phyloP scores from a whole-genome alignment of 2,329 filamentous ascomycete genomes.

The Xylaria sp. region DNA sequence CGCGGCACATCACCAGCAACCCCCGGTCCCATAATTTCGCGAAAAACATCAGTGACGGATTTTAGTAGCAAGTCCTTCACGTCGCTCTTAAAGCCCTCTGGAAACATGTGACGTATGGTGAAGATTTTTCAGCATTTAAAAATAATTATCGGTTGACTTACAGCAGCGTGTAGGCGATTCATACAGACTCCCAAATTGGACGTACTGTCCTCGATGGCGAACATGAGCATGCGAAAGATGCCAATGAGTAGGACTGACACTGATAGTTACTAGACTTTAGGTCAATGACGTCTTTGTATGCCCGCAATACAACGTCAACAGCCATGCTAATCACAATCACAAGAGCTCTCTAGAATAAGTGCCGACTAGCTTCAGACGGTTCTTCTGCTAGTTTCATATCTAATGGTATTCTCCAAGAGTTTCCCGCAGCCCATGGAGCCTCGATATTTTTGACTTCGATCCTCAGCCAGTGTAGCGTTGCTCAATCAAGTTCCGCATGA shows the following conservation, averaged over 20 bases:
- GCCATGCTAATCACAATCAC: constrained; percentile 74
- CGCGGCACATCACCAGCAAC: background rate
- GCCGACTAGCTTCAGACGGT: constrained; percentile 79
- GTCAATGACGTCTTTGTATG: constrained; percentile 48
- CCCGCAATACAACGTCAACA: constrained; percentile 77
- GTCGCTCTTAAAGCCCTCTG: constrained; percentile 6
- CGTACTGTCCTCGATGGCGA: background rate
- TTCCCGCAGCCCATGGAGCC: no score
- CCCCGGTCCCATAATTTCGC: background rate
- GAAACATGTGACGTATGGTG: constrained; percentile 5
- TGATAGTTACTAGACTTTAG: background rate
- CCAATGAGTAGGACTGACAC: background rate
- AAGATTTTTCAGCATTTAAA: constrained; percentile 9
- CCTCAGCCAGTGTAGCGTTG: constrained; percentile 77
- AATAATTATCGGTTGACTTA: constrained; percentile 11
- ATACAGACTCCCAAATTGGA: constrained; percentile 3
- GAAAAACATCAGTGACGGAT: constrained; percentile 12
- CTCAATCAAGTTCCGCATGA: constrained; percentile 68
- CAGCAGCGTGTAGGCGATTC: constrained; percentile 24
- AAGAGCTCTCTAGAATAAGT: constrained; percentile 92
- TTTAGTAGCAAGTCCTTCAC: constrained; percentile 14
- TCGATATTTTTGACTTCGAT: constrained; percentile 81
- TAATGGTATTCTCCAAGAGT: constrained; percentile 74
- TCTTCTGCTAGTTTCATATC: constrained; percentile 68
- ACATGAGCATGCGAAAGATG: background rate